Base-by-base conservation (phyloP, 371 early-diverging fungal genomes). In the Mortierella sp. region DNA sequence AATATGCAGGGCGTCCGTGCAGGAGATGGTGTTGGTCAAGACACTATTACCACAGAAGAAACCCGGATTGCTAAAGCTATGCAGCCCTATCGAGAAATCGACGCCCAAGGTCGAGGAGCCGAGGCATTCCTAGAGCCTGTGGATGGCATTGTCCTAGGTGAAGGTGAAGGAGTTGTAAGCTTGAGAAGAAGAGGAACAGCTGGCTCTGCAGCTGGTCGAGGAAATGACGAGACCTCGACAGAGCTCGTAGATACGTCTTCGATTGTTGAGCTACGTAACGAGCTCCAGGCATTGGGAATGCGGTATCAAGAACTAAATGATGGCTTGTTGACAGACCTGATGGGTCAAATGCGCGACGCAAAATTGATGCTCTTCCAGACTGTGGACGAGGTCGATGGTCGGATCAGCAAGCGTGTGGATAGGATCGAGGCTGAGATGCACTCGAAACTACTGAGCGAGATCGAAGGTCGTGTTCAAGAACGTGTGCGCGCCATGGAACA, bases 341-440 rank as follows among this genome's bases (percentile, higher is more conserved):
- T 81, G 75, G 73, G 81, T 22, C 81, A 81, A 70, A 81, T 81
- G 81, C 64, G 81, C 1, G 81, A 81, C 45, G 81, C 81, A 5
- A 81, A 81, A 54, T 37, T 81, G 64, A 73, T 81, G 70, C 67
- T 81, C 55, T 72, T 81, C 55, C 81, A 81, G 52, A 81, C 76
- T 14, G 81, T 81, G 63, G 81, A 81, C n/a, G 81, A 81, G 49
- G 81, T 81, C 20, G 81, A 81, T 60, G 72, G 76, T 20, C 72
- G 81, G 24, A 75, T 81, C 63, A 81, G 81, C 22, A 75, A 73
- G 63, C 64, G 81, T 2, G 76, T 81, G 1, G 81, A 81, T 51
- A 54, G 81, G 60, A 75, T 81, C 20, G 81, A 81, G 63, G 81
- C 81, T 4, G 81, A 81, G 64, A 81, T 81, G 81, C 81, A 81